Conservation (phyloP, 75 land plant species). For the Pinus taeda region DNA sequence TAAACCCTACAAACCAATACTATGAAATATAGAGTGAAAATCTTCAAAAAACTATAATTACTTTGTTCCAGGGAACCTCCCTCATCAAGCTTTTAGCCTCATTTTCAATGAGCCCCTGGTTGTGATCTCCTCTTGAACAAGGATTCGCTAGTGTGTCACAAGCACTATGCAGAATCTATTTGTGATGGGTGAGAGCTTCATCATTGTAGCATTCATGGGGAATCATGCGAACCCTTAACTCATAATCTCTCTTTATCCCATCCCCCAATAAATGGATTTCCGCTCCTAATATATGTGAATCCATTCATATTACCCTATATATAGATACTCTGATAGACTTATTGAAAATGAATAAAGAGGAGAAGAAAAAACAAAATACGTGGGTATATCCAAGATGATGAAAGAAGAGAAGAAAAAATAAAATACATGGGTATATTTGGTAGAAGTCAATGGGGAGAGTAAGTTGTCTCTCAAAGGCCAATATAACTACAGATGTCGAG, state of each 20-base stretch:
- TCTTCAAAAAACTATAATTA: conserved; percentile 3
- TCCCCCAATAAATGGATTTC: conserved; percentile 79
- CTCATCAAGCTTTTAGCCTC: conserved; percentile 56
- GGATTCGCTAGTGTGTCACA: conserved; percentile 73
- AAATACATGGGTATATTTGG: too few relatives aligned
- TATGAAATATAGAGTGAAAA: not conserved
- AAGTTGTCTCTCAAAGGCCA: too few relatives aligned
- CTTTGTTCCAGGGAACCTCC: conserved; percentile 89
- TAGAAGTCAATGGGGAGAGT: too few relatives aligned
- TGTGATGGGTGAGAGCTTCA: conserved; percentile 69
- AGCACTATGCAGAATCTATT: conserved; percentile 78
- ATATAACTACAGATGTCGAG: too few relatives aligned
- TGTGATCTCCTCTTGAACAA: too few relatives aligned
- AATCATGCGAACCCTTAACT: conserved; percentile 61
- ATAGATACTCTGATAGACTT: not conserved
- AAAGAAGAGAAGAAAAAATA: too few relatives aligned
- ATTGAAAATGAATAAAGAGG: not conserved
- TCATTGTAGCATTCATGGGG: conserved; percentile 78
- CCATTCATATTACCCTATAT: too few relatives aligned
- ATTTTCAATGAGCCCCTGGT: conserved; percentile 65
- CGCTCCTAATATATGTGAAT: conserved; percentile 66
- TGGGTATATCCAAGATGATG: too few relatives aligned
- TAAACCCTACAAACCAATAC: not conserved
- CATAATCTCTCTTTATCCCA: conserved; percentile 72
- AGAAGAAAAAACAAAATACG: not conserved